Evolutionary conservation across 164 flowering plant species (phyloP).

Genomic region (Amborella trichopoda): DNA sequence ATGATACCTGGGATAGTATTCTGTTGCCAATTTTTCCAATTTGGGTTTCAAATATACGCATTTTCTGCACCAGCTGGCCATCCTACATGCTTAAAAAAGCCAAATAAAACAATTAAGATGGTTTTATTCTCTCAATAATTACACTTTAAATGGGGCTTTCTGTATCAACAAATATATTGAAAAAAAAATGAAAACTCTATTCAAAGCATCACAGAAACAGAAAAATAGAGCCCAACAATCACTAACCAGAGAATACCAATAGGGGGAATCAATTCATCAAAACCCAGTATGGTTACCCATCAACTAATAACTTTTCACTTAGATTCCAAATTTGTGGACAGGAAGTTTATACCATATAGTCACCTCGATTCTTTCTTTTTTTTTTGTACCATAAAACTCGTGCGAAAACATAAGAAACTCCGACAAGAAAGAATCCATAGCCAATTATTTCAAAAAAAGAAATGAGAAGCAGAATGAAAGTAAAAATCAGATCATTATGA

Average conservation of each 20-base stretch:
- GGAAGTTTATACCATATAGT: no score
- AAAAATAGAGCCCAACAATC: no score
- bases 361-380: no score
- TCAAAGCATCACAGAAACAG: not conserved
- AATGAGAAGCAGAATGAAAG: not conserved
- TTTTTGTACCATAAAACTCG: not conserved
- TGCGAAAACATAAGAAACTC: not conserved
- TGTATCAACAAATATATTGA: not conserved
- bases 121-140: not conserved
- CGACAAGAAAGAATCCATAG: not conserved
- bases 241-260: no score
- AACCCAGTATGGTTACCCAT: no score
- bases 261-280: no score
- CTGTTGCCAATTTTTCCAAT: conserved; percentile 74
- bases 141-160: not conserved
- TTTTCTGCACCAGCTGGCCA: conserved; percentile 92
- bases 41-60: conserved; percentile 88
- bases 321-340: no score
- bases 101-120: not conserved
- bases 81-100: conserved; percentile 46
- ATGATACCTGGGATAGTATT: conserved; percentile 78
- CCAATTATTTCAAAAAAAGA: not conserved
- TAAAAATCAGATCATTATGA: conserved; percentile 11
- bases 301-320: no score
- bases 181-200: not conserved